phyloP scores from a whole-genome alignment of 2,329 filamentous ascomycete species.

The Lasiodiplodia sp. region DNA sequence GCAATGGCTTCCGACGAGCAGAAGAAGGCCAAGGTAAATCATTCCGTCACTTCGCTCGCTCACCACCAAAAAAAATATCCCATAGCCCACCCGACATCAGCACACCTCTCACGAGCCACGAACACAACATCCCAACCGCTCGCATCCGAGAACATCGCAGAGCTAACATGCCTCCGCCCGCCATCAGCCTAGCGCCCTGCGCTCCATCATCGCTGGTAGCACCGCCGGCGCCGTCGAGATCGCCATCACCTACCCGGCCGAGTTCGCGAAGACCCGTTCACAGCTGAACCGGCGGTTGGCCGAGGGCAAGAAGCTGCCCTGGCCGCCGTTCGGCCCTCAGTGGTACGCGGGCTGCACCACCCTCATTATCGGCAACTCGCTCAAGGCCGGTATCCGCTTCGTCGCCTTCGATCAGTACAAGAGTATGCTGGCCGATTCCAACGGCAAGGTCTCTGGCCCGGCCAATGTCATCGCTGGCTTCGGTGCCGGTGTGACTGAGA shows the following conservation, averaged over 20 bases:
- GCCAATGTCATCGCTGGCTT: conserved; percentile 93
- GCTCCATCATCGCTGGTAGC: conserved; percentile 90
- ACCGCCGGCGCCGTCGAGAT: conserved; percentile 97
- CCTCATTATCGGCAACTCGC: conserved; percentile 92
- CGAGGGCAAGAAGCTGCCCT: conserved; percentile 86
- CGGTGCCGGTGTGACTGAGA: conserved; percentile 93
- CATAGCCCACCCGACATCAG: neutral
- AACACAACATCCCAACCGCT: neutral
- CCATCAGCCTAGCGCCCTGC: conserved; percentile 75
- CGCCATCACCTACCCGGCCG: conserved; percentile 91
- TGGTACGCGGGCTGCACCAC: conserved; percentile 99
- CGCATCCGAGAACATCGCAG: neutral
- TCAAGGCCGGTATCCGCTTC: conserved; percentile 96
- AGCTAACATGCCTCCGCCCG: conserved; percentile 2
- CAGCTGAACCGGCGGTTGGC: conserved; percentile 88
- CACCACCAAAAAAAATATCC: conserved; percentile 8
- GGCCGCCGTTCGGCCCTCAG: conserved; percentile 89
- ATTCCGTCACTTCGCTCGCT: neutral
- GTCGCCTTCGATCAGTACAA: conserved; percentile 98
- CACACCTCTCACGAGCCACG: conserved; percentile 1
- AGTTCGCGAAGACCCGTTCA: conserved; percentile 94
- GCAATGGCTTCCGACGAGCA: conserved; percentile 31
- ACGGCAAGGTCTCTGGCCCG: conserved; percentile 89
- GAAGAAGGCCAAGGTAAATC: conserved; percentile 31
- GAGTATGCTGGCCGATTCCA: conserved; percentile 76